Evolutionary conservation across 176 grass and related monocot genomes (phyloP).

Genomic region (Lolium rigidum): DNA sequence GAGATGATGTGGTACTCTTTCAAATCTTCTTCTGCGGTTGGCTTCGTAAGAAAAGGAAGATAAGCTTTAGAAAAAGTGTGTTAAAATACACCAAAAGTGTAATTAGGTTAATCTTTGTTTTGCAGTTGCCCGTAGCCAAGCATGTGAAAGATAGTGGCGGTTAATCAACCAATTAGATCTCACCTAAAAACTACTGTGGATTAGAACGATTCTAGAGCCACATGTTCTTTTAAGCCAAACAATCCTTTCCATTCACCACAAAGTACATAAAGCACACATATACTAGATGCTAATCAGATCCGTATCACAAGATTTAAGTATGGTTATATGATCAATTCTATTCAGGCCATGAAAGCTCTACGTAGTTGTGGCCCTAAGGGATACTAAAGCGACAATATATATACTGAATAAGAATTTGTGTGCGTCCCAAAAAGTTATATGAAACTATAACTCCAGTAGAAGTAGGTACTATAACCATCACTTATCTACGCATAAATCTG

Average conservation of each 20-base stretch:
- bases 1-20: neutral
- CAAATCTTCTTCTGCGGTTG: neutral
- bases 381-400: too few species aligned
- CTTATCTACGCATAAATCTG: too few species aligned
- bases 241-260: neutral
- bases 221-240: neutral
- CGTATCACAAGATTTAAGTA: too few species aligned
- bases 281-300: too few species aligned
- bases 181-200: neutral
- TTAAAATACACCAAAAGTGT: too few species aligned
- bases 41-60: neutral
- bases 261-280: too few species aligned
- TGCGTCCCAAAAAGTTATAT: neutral
- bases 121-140: too few species aligned
- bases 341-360: too few species aligned
- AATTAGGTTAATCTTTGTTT: too few species aligned
- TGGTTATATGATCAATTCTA: too few species aligned
- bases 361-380: too few species aligned
- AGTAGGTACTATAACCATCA: neutral
- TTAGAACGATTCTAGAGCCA: neutral
- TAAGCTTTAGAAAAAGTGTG: neutral
- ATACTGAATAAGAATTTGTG: neutral
- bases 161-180: neutral
- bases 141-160: neutral
- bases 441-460: neutral